phyloP scores from a whole-genome alignment of 352 stramenopile genomes.

The Globisporangium nodosum region DNA sequence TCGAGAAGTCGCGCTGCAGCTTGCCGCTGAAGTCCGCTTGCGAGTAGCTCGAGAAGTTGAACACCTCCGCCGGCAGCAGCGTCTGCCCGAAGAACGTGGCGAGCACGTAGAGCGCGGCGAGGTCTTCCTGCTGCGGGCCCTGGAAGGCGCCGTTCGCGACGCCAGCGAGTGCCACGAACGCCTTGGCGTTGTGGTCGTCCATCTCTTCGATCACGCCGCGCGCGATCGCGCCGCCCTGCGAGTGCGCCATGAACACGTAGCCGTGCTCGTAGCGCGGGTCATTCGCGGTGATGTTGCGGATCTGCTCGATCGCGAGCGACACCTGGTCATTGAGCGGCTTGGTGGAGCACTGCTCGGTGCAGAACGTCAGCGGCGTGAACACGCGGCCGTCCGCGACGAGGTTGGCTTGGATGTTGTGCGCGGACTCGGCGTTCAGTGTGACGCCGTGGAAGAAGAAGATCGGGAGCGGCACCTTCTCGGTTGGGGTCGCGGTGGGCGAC shows the following conservation, averaged over 20 bases:
- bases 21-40: constrained; percentile 16
- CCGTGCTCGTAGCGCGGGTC: constrained; percentile 21
- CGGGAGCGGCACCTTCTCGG: constrained; percentile 5
- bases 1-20: constrained; percentile 27
- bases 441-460: constrained; percentile 52
- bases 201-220: constrained; percentile 44
- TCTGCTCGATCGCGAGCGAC: constrained; percentile 28
- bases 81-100: constrained; percentile 15
- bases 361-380: constrained; percentile 36
- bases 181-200: constrained; percentile 49
- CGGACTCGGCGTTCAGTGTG: constrained; percentile 17
- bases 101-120: constrained; percentile 8
- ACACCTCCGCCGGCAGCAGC: constrained; percentile 15
- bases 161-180: constrained; percentile 37
- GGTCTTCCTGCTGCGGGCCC: constrained; percentile 25
- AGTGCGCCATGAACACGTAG: constrained; percentile 48
- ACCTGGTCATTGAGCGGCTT: constrained; percentile 26
- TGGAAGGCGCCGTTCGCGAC: constrained; percentile 44
- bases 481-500: neutral
- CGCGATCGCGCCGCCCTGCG: constrained; percentile 36
- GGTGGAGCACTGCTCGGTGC: constrained; percentile 25
- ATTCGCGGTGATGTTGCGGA: constrained; percentile 18
- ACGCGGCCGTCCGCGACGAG: constrained; percentile 21
- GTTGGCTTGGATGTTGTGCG: constrained; percentile 20
- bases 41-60: constrained; percentile 29